Evolutionary conservation across 2,329 filamentous ascomycete species (phyloP), one percentile per base, ranked within the genome.

Genomic region (Penicillium sp.): DNA sequence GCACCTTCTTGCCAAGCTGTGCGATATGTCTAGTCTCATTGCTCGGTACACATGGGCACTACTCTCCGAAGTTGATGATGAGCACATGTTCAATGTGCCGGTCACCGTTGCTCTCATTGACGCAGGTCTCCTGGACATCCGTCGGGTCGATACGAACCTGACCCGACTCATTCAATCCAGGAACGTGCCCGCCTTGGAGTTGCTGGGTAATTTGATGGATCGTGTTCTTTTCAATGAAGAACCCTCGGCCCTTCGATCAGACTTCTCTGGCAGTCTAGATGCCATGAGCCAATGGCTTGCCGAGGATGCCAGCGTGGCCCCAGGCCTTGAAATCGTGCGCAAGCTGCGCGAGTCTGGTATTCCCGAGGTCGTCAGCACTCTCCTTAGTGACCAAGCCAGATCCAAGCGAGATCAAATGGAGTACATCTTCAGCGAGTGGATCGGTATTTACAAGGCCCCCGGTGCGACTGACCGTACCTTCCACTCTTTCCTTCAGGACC

Each of bases 341-440:
- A 88, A 85, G 64, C 73, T 89, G 50, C 82, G 73, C 37, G 80
- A 85, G 62, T 80, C 80, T 52, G 80, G 82, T 15, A 77, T 84
- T 41, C 78, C 78, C 6, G 73, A 91, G 79, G 77, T 83, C 78
- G 72, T 79, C 50, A 80, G 82, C 63, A 74, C 81, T 54, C 74
- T 81, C 52, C 77, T 81, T 31, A 85, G 82, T 23, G 84, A 88
- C 56, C 82, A 85, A 50, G 76, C 80, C 17, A 73, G 78, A 40
- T 81, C 84, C 33, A 87, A 87, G 65, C 86, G 87, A 61, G 91
- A 96, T 61, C 91, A 97, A 73, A 86, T 96, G 76, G 91, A 95
- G 67, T 97, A 99, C 71, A 84, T 97, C 21, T 97, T 99, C 69
- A 92, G 93, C 43, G 94, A 99, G 77, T 99, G 94, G 94, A 85